phyloP scores from a whole-genome alignment of 140 eudicot species.

The Anethum foeniculum region DNA sequence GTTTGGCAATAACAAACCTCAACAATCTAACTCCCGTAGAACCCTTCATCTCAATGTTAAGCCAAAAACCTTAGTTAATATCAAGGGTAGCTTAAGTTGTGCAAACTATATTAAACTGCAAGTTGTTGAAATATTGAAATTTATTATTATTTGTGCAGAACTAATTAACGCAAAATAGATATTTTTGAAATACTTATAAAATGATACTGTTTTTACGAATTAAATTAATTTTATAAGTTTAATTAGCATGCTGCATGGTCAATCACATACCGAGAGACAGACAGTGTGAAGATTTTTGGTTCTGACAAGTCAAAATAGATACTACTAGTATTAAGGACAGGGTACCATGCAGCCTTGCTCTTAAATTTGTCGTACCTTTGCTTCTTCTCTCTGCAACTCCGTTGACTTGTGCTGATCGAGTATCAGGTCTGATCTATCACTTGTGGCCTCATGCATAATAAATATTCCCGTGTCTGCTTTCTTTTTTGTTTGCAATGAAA shows the following conservation, averaged over 20 bases:
- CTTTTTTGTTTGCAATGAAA: neutral
- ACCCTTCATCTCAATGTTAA: too few relatives aligned
- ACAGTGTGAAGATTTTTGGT: neutral
- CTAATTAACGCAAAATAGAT: too few relatives aligned
- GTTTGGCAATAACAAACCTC: too few relatives aligned
- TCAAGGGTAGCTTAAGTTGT: too few relatives aligned
- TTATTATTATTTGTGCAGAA: too few relatives aligned
- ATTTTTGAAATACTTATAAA: too few relatives aligned
- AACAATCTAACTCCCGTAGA: too few relatives aligned
- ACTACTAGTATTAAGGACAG: neutral
- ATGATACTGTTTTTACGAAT: too few relatives aligned
- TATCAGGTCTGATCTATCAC: neutral
- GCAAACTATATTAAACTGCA: too few relatives aligned
- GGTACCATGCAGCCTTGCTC: neutral
- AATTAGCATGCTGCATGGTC: neutral
- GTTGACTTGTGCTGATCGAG: neutral
- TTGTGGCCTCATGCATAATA: neutral
- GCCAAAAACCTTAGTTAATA: too few relatives aligned
- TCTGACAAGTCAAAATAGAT: constrained; percentile 5
- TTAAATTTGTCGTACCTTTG: constrained; percentile 1
- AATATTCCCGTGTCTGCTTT: neutral
- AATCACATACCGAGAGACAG: neutral
- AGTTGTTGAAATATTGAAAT: too few relatives aligned
- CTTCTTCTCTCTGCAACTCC: neutral
- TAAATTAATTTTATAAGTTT: too few relatives aligned